Evolutionary conservation across 139 green algal species (phyloP).

Genomic region (Pseudopediastrum boryanum): DNA sequence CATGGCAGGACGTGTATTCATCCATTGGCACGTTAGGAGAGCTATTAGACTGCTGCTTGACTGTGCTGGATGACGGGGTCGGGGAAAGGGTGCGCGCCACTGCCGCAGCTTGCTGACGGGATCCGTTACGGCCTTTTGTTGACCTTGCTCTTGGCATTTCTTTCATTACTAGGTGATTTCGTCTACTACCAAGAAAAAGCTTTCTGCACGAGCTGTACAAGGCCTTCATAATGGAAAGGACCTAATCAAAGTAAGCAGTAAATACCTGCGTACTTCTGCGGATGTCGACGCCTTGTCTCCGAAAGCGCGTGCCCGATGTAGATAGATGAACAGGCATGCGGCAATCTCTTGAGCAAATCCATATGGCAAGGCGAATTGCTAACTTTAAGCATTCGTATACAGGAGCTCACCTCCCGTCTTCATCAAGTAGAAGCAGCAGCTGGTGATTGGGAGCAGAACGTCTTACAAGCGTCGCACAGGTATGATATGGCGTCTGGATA

Average conservation of each 20-base stretch:
- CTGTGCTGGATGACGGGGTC: constrained; percentile 12
- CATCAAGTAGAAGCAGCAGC: constrained; percentile 4
- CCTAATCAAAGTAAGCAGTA: constrained; percentile 19
- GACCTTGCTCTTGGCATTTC: neutral
- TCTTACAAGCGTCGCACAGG: constrained; percentile 6
- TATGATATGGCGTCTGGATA: no score
- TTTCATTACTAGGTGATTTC: constrained; percentile 10
- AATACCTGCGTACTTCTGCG: no score
- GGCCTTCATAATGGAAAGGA: constrained; percentile 8
- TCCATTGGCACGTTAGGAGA: neutral
- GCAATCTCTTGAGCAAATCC: no score
- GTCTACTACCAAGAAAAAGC: constrained; percentile 7
- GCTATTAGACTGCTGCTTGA: neutral
- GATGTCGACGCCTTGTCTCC: no score
- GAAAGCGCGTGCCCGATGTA: no score
- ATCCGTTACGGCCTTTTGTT: no score
- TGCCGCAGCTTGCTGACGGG: neutral
- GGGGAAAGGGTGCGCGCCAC: neutral
- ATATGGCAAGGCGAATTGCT: no score
- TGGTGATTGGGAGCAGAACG: constrained; percentile 13
- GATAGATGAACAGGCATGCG: no score
- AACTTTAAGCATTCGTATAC: no score
- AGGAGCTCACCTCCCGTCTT: no score
- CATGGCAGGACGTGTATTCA: neutral
- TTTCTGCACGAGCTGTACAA: neutral